Conservation (phyloP, 306 rosid genomes). For the Phaseolus lunatus region DNA sequence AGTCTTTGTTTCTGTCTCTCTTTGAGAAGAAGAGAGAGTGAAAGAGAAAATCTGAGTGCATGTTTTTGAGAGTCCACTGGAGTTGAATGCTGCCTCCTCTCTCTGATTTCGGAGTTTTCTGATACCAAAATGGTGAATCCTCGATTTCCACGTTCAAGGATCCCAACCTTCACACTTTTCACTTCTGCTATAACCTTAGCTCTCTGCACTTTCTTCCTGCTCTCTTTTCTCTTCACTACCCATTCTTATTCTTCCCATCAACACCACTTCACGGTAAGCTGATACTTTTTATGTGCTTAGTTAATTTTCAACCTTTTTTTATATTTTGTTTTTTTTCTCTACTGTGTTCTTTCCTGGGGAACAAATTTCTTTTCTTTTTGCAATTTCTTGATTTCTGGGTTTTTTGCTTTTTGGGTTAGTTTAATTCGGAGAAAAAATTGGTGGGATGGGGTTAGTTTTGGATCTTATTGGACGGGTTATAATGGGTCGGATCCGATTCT, state of each 20-base stretch:
- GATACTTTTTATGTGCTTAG: neutral
- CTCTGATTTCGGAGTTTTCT: constrained; percentile 30
- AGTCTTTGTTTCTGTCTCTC: neutral
- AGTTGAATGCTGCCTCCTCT: constrained; percentile 33
- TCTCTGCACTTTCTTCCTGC: constrained; percentile 55
- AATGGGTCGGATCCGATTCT: constrained; percentile 38
- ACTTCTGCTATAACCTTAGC: constrained; percentile 49
- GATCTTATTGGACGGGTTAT: constrained; percentile 33
- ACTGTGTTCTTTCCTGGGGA: constrained; percentile 25
- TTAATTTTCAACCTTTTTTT: neutral
- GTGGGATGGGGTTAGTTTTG: constrained; percentile 45
- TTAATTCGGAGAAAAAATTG: neutral
- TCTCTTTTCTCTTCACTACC: constrained; percentile 63
- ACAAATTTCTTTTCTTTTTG: neutral
- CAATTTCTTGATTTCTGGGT: neutral
- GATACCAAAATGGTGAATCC: constrained; percentile 42
- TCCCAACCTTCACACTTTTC: constrained; percentile 56
- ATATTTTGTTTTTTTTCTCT: neutral
- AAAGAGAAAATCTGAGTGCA: constrained; percentile 12
- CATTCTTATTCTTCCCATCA: constrained; percentile 55
- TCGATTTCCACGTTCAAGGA: constrained; percentile 45
- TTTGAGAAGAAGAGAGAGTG: neutral
- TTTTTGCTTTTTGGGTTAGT: constrained; percentile 25
- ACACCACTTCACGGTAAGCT: constrained; percentile 52
- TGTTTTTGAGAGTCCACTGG: neutral